Evolutionary conservation across 2,329 filamentous ascomycete species (phyloP), one percentile per base, ranked within the genome.

Genomic region (Tolypocladium amazonense): DNA sequence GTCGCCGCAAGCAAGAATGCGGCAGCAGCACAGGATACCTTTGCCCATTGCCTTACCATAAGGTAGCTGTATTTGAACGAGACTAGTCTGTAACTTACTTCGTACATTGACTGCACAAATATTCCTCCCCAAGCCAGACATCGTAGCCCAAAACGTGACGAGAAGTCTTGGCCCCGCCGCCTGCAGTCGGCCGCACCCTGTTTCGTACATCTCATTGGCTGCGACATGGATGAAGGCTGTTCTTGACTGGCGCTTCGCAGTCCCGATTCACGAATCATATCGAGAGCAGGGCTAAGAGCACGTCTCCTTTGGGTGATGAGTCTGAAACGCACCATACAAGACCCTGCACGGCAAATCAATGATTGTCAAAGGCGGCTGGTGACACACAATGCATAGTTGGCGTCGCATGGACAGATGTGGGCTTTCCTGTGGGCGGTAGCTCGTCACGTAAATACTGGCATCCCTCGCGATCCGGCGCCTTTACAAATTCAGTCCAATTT

Each of bases 181-280:
- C 14, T 50, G 25, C 30, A 30, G 47, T 30, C 25, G 14, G 25
- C 25, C 25, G 18, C 8, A 33, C 50, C 11, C 20, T 20, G 11
- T 12, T 20, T 39, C 58, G 12, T 14, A 5, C 18, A 5, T 52
- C 60, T 65, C 57, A 72, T 72, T 71, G 70, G 70, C 30, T 56
- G 50, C 59, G 57, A 59, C 64, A 58, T 65, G 62, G 65, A 65
- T 59, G 57, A 39, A 59, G 58, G 60, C 62, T 59, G 58, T 63
- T 59, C 56, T 52, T 58, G 63, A 62, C 65, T 64, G 64, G 70
- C 70, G 70, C 69, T 71, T 71, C 67, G 65, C 65, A 57, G 55
- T 56, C 25, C 45, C 47, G 25, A 50, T 56, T 57, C 61, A 56
- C 70, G 70, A 72, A 72, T 71, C 69, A 70, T 50, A 25, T 55